These are phyloP conservation scores for Saccharum officinarum DNA, from an alignment of 176 grass and related monocot genomes.

Conservation along the genomic window DNA sequence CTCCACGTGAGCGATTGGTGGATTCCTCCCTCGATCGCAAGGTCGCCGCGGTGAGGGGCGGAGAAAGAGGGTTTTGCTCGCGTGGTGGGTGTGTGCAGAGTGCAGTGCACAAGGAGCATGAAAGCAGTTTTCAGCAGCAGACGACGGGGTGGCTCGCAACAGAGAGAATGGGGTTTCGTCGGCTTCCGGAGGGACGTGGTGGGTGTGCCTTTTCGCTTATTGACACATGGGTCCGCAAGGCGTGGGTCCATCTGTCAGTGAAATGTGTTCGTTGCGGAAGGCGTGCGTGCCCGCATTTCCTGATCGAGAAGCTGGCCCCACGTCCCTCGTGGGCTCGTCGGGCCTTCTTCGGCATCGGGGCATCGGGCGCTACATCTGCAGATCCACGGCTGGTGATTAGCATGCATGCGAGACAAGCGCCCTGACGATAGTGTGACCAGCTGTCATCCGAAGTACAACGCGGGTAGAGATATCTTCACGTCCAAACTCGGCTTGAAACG, in stretches of 20 bases:
- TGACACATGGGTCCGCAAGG: background rate
- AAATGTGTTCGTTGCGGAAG: background rate
- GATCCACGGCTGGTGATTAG: background rate
- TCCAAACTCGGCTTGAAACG: too few relatives aligned
- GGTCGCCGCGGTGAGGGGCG: background rate
- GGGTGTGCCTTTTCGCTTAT: background rate
- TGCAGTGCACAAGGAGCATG: background rate
- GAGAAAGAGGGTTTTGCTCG: slow-evolving; percentile 22
- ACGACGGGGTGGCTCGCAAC: background rate
- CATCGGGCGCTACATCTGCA: background rate
- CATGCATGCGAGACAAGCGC: background rate
- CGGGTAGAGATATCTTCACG: too few relatives aligned
- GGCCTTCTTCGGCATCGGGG: background rate
- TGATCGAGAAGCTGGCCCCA: background rate
- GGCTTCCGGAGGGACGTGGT: background rate
- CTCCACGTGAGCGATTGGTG: slow-evolving; percentile 18
- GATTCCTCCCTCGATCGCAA: background rate
- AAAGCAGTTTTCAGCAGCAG: background rate
- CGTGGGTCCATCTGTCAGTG: background rate
- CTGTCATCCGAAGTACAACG: too few relatives aligned
- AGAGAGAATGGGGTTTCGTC: background rate
- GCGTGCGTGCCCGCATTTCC: background rate
- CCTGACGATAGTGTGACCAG: too few relatives aligned
- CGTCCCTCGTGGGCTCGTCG: background rate
- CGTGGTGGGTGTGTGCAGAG: background rate